Evolutionary conservation across 2,329 filamentous ascomycete species (phyloP).

Genomic region (Exophiala calicioides): DNA sequence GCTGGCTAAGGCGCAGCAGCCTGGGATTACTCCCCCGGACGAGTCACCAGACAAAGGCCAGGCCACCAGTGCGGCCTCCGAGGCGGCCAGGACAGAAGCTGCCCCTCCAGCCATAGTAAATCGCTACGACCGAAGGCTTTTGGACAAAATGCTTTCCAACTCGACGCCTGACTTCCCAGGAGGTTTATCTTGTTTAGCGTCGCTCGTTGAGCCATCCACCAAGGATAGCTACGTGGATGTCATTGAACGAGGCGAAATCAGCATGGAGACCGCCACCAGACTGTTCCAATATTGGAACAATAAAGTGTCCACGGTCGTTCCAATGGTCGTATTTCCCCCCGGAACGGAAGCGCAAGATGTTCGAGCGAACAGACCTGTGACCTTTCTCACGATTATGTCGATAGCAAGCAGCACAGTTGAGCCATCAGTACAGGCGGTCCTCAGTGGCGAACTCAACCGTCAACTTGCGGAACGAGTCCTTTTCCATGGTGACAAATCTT

Average conservation of each 20-base stretch:
- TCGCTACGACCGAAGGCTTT: slow-evolving; percentile 10
- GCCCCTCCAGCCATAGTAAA: slow-evolving; percentile 15
- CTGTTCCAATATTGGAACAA: slow-evolving; percentile 58
- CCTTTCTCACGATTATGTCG: slow-evolving; percentile 61
- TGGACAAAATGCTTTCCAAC: slow-evolving; percentile 2
- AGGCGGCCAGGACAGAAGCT: slow-evolving; percentile 27
- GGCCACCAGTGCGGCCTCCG: slow-evolving; percentile 14
- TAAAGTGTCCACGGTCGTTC: slow-evolving; percentile 56
- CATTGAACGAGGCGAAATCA: slow-evolving; percentile 53
- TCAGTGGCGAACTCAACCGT: slow-evolving; percentile 70
- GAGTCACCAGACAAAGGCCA: slow-evolving; percentile 21
- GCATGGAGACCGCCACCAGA: slow-evolving; percentile 50
- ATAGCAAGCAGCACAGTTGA: slow-evolving; percentile 54
- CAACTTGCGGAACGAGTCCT: slow-evolving; percentile 73
- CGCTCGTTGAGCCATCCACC: background rate
- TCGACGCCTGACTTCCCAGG: slow-evolving; percentile 7
- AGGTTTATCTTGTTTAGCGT: slow-evolving; percentile 4
- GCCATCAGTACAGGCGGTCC: slow-evolving; percentile 57
- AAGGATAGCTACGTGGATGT: slow-evolving; percentile 45
- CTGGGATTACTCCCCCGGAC: slow-evolving; percentile 15
- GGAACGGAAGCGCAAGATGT: slow-evolving; percentile 55
- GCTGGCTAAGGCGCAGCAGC: slow-evolving; percentile 53
- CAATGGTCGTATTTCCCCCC: slow-evolving; percentile 58
- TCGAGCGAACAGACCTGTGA: slow-evolving; percentile 58
- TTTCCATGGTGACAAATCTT: slow-evolving; percentile 72